Evolutionary conservation across 2,329 filamentous ascomycete genomes (phyloP).

Genomic region (Trichoderma gracile): DNA sequence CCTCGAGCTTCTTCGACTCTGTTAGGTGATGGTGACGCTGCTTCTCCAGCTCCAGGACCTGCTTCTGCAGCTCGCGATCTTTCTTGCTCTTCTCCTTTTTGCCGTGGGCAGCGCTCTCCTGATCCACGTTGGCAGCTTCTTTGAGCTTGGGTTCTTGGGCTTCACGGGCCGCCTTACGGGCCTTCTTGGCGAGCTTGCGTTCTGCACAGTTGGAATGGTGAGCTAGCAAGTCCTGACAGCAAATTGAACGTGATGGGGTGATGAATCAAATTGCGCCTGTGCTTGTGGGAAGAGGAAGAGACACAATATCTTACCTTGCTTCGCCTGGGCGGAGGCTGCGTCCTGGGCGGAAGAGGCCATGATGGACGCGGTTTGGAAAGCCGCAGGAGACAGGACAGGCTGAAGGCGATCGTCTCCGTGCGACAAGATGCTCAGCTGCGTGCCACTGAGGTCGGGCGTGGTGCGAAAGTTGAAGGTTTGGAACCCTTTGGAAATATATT

Average conservation of each 20-base stretch:
- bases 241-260: too few species aligned
- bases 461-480: background rate
- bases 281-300: background rate
- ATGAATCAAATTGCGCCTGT: too few species aligned
- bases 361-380: background rate
- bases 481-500: background rate
- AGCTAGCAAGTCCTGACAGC: background rate
- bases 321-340: background rate
- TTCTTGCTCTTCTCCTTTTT: background rate
- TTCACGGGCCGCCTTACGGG: conserved; percentile 40
- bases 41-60: conserved; percentile 40
- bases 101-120: background rate
- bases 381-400: background rate
- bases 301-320: background rate
- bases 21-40: conserved; percentile 40
- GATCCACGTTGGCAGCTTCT: conserved; percentile 28
- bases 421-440: background rate
- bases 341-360: conserved; percentile 1
- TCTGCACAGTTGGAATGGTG: background rate
- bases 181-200: conserved; percentile 34
- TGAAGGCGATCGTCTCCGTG: background rate
- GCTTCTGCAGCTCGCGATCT: background rate
- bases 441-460: background rate
- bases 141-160: conserved; percentile 26
- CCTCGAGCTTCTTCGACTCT: conserved; percentile 44